These are phyloP conservation scores for Penicilliopsis zonata DNA, from an alignment of 495 filamentous ascomycete genomes.

Conservation along the genomic window DNA sequence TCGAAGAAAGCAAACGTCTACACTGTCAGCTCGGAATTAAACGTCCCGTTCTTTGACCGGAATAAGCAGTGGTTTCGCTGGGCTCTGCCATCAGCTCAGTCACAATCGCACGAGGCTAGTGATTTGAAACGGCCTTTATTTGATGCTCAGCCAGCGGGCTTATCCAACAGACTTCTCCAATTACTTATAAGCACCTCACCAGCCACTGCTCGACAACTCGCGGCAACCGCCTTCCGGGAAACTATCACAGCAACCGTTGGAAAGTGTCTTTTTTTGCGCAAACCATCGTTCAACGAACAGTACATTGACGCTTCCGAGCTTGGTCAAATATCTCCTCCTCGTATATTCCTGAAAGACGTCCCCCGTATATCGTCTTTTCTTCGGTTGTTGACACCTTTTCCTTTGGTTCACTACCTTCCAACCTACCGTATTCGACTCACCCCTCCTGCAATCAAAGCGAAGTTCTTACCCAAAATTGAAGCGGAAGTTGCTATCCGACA, in stretches of 20 bases:
- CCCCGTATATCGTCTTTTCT: constrained; percentile 19
- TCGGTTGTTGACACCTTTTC: constrained; percentile 9
- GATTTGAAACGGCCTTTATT: constrained; percentile 13
- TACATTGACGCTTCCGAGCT: constrained; percentile 19
- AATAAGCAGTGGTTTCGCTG: constrained; percentile 29
- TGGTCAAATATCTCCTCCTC: constrained; percentile 16
- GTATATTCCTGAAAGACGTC: constrained; percentile 21
- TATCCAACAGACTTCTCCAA: constrained; percentile 25
- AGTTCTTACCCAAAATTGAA: constrained; percentile 22
- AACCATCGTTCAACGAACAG: constrained; percentile 10
- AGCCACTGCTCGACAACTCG: background rate
- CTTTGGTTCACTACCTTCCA: constrained; percentile 2
- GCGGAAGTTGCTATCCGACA: constrained; percentile 13
- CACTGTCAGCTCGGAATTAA: constrained; percentile 9
- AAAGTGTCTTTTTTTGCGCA: constrained; percentile 24
- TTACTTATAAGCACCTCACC: constrained; percentile 12
- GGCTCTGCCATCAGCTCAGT: constrained; percentile 18
- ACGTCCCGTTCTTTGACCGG: constrained; percentile 19
- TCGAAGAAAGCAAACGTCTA: constrained; percentile 13
- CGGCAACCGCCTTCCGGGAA: constrained; percentile 12
- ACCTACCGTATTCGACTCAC: constrained; percentile 19
- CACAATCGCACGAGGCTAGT: too few relatives aligned
- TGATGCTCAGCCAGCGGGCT: constrained; percentile 17
- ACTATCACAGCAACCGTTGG: constrained; percentile 28
- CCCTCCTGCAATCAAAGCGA: constrained; percentile 14